A percentile compares a stretch with the other conserved stretches of the same genome.
Evolutionary conservation across 768 basidiomycete genomes (phyloP).

Genomic region (Trametes cubensis): DNA sequence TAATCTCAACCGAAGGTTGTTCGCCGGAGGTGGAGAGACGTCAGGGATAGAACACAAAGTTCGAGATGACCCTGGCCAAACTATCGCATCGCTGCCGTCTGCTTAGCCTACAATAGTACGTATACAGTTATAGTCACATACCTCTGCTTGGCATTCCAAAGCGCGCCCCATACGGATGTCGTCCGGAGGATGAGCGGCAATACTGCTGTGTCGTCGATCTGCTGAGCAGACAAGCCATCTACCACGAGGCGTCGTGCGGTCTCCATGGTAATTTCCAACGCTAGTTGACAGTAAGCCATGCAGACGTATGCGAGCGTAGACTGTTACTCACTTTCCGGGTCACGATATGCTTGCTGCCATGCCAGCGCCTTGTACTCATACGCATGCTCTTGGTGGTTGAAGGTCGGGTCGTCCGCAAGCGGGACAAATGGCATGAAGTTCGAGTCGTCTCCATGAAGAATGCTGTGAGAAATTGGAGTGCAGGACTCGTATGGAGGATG

Average conservation of each 20-base stretch:
- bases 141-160: constrained; percentile 18
- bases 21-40: constrained; percentile 11
- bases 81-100: constrained; percentile 36
- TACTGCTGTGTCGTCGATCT: constrained; percentile 52
- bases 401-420: constrained; percentile 60
- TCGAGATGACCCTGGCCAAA: constrained; percentile 24
- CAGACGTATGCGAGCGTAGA: constrained; percentile 1
- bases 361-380: constrained; percentile 47
- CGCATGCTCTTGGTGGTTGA: constrained; percentile 45
- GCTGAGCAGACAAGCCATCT: constrained; percentile 42
- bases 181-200: constrained; percentile 44
- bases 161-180: constrained; percentile 8
- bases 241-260: constrained; percentile 45
- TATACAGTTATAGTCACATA: constrained; percentile 14
- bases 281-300: constrained; percentile 42
- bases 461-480: constrained; percentile 49
- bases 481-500: constrained; percentile 58
- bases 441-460: constrained; percentile 61
- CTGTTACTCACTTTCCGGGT: constrained; percentile 45
- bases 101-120: neutral
- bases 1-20: constrained; percentile 19
- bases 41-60: neutral
- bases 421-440: constrained; percentile 62
- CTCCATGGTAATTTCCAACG: constrained; percentile 47
- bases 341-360: constrained; percentile 48